phyloP scores from a whole-genome alignment of 352 stramenopile species.

The Aphanomyces stellatus region DNA sequence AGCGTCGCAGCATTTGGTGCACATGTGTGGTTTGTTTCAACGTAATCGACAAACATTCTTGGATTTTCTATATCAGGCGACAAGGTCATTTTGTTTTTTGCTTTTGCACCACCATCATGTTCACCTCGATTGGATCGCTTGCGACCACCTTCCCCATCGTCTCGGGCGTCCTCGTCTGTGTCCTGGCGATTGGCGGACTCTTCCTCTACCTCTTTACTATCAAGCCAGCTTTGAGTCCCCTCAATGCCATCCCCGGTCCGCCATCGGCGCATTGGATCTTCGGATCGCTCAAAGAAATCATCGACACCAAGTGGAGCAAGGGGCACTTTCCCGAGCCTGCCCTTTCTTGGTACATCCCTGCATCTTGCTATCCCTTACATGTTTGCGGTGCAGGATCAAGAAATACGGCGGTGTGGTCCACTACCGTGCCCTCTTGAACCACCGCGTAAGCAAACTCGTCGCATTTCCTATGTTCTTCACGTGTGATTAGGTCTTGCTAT shows the following conservation, averaged over 20 bases:
- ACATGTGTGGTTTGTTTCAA: too few relatives aligned
- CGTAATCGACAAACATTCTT: too few relatives aligned
- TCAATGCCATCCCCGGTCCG: background rate
- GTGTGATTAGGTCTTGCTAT: conserved; percentile 1
- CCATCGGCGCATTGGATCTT: background rate
- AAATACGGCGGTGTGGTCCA: conserved; percentile 11
- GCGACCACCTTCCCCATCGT: background rate
- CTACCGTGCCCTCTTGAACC: background rate
- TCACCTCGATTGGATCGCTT: background rate
- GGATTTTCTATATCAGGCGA: too few relatives aligned
- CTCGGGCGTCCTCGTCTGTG: background rate
- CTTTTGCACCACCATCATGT: too few relatives aligned
- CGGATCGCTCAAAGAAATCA: conserved; percentile 11
- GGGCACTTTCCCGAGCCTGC: conserved; percentile 15
- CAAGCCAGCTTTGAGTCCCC: background rate
- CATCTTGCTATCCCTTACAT: background rate
- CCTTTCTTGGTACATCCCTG: background rate
- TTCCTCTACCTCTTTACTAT: background rate
- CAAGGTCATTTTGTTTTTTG: too few relatives aligned
- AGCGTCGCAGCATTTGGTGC: too few relatives aligned
- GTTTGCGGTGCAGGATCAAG: background rate
- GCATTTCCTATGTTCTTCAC: background rate
- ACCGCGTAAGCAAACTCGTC: background rate
- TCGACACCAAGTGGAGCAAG: conserved; percentile 14
- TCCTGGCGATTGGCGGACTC: background rate